Evolutionary conservation across 2,329 filamentous ascomycete genomes (phyloP).

Genomic region (Stagonosporopsis tanaceti): DNA sequence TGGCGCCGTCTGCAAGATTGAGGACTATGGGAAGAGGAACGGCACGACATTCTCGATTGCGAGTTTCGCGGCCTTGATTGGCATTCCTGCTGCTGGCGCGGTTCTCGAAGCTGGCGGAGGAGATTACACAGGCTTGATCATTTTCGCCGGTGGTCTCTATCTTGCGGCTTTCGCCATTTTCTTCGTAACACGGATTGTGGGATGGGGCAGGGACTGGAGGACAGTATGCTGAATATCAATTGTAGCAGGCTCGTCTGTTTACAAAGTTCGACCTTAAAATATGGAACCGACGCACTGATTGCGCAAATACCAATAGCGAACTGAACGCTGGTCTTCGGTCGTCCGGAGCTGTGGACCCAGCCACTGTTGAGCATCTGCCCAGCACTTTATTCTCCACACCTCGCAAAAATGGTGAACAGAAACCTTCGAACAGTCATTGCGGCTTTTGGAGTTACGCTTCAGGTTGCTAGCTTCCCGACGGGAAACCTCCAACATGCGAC

Average conservation of each 20-base stretch:
- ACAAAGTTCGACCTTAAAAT: neutral
- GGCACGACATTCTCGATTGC: conserved; percentile 69
- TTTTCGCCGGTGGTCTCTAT: conserved; percentile 31
- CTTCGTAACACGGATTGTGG: conserved; percentile 22
- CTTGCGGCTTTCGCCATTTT: conserved; percentile 27
- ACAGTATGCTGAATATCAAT: neutral
- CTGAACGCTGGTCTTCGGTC: too few species aligned
- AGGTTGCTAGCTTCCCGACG: conserved; percentile 9
- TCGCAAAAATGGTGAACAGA: too few species aligned
- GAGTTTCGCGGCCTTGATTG: conserved; percentile 69
- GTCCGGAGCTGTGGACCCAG: too few species aligned
- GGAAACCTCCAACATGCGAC: neutral
- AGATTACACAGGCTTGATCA: conserved; percentile 28
- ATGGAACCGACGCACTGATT: neutral
- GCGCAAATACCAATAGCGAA: neutral
- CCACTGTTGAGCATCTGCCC: too few species aligned
- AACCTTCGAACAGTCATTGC: neutral
- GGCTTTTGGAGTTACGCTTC: neutral
- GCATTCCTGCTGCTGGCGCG: conserved; percentile 70
- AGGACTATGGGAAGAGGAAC: conserved; percentile 72
- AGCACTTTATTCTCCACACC: neutral
- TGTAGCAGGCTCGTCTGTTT: too few species aligned
- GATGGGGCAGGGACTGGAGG: conserved; percentile 25
- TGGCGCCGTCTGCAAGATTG: conserved; percentile 73
- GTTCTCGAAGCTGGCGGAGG: conserved; percentile 29